Conservation (phyloP, 202 grass and related monocot species). For the Elaeis oleifera region DNA sequence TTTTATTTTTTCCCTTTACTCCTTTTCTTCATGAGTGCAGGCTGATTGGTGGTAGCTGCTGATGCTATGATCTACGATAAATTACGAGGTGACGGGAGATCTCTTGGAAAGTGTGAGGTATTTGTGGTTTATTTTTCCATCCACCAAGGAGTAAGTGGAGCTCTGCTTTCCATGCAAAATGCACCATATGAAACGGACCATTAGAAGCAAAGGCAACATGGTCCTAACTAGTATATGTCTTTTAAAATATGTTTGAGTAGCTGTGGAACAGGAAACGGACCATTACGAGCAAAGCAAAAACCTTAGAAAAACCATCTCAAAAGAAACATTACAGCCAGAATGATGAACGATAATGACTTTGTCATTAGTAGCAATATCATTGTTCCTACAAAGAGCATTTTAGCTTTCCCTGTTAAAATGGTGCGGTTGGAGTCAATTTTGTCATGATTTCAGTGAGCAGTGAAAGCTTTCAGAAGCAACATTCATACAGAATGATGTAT, state of each 20-base stretch:
- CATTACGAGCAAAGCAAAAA: constrained; percentile 18
- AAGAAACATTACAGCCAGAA: too few relatives aligned
- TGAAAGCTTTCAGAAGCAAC: too few relatives aligned
- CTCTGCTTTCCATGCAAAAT: constrained; percentile 36
- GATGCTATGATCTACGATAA: not conserved
- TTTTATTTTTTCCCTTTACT: not conserved
- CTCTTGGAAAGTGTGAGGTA: not conserved
- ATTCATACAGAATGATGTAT: too few relatives aligned
- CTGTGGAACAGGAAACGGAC: constrained; percentile 18
- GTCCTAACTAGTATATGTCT: constrained; percentile 14
- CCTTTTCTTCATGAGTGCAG: not conserved
- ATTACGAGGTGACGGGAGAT: not conserved
- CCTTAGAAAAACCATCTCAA: not conserved
- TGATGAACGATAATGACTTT: not conserved
- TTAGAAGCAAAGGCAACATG: constrained; percentile 8
- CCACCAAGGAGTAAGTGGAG: constrained; percentile 14
- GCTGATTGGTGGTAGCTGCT: not conserved
- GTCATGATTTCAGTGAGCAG: too few relatives aligned
- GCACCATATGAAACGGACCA: constrained; percentile 29
- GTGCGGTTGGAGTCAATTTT: constrained; percentile 20
- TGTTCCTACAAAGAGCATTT: constrained; percentile 23
- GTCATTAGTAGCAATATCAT: not conserved
- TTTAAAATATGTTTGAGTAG: constrained; percentile 19
- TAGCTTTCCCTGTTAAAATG: constrained; percentile 21
- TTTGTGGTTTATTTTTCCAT: constrained; percentile 9